Percentiles rank a stretch among this genome's conserved stretches.
phyloP scores from a whole-genome alignment of 2,329 filamentous ascomycete species.

The Curvularia verruculosa region DNA sequence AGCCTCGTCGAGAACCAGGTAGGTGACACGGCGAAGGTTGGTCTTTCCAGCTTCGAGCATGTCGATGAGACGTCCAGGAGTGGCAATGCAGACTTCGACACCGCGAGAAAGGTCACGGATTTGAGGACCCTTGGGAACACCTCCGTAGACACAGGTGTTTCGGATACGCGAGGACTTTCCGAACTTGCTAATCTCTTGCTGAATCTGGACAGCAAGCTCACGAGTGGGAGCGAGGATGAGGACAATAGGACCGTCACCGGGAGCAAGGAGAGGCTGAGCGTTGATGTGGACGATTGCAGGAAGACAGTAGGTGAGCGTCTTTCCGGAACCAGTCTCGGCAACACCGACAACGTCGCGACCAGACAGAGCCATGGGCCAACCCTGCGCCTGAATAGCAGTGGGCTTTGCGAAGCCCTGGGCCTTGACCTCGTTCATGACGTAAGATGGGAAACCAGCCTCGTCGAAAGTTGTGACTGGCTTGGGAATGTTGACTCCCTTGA shows the following conservation, averaged over 20 bases:
- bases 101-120: constrained; percentile 93
- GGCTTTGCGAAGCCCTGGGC: constrained; percentile 92
- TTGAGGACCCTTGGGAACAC: constrained; percentile 96
- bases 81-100: constrained; percentile 98
- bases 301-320: constrained; percentile 97
- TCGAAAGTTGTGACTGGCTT: constrained; percentile 97
- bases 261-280: constrained; percentile 92
- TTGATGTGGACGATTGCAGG: constrained; percentile 99
- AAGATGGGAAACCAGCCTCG: constrained; percentile 94
- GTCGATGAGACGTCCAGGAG: constrained; percentile 95
- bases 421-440: constrained; percentile 99
- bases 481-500: constrained; percentile 80
- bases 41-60: constrained; percentile 98
- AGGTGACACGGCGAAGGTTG: constrained; percentile 96
- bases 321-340: constrained; percentile 98
- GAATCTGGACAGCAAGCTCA: constrained; percentile 98
- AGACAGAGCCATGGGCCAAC: constrained; percentile 98
- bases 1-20: constrained; percentile 97
- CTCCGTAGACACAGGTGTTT: constrained; percentile 98
- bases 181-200: constrained; percentile 98
- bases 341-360: constrained; percentile 99
- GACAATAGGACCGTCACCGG: constrained; percentile 95
- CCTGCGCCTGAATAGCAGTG: constrained; percentile 96
- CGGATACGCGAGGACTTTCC: constrained; percentile 97
- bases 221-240: constrained; percentile 94